Evolutionary conservation across 164 flowering plant genomes (phyloP), one percentile per base, ranked within the genome.

Genomic region (Houttuynia cordata): DNA sequence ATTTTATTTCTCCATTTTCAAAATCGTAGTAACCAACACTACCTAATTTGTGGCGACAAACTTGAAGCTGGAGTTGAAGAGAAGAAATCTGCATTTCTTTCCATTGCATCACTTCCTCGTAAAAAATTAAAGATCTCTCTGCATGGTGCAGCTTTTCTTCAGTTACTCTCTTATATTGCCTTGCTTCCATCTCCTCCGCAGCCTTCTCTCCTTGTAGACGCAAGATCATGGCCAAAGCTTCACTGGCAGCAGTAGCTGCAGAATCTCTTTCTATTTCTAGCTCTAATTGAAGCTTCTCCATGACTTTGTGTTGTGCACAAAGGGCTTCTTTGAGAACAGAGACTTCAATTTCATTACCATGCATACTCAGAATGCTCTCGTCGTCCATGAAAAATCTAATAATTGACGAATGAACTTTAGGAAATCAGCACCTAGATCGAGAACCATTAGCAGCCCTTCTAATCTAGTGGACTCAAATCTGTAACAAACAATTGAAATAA

Each of bases 191-290:
- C 65, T 79, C 76, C 65, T 81, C 73, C 0, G 80, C 81, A 7
- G 97, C 90, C 70, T 83, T 88, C 64, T 86, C 96, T 24, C 78
- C 91, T 72, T 93, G 99, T 58, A 93, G 55, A 14, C 96, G 87
- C 64, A 85, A 62, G 20, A 93, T 93, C 87, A 88, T 87, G 0
- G 97, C 81, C 21, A 93, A 47, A 18, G 96, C 82, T 71, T 90
- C 97, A 62, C 71, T 83, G 7, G 88, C 87, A 7, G 99, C 92
- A 12, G 87, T 64, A 8, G 85, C 73, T 0, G 99, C 76, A 15
- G 96, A 83, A 69, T 93, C 99, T 68, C 99, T 73, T 61, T 93
- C 99, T 60, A 67, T 79, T 30, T 93, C 99, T 45, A 93, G 64
- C 62, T 93, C 99, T 8, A 50, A 23, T 67, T 81, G 75, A 1